Percentiles rank a stretch among this genome's conserved stretches.
These are phyloP conservation scores for Camillea tinctor DNA, from an alignment of 2,329 filamentous ascomycete species.

Conservation along the genomic window DNA sequence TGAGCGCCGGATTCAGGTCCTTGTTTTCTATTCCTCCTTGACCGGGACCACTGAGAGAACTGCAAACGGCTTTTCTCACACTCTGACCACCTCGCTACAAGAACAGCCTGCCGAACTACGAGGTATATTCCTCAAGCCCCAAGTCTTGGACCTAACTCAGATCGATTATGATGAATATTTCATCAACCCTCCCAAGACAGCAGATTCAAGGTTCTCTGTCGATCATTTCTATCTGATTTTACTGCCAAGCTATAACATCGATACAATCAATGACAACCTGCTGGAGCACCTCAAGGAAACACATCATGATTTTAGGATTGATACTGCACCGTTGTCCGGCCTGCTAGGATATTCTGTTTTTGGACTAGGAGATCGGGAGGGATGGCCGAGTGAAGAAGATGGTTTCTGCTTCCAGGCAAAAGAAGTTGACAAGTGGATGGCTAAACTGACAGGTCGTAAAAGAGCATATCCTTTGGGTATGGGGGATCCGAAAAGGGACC, in stretches of 20 bases:
- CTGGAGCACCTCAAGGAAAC: slow-evolving; percentile 86
- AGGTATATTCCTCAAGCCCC: slow-evolving; percentile 52
- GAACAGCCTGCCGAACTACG: slow-evolving; percentile 40
- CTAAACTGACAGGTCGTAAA: slow-evolving; percentile 84
- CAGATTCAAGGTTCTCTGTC: slow-evolving; percentile 42
- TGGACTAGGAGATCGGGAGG: slow-evolving; percentile 86
- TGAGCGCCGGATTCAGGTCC: slow-evolving; percentile 59
- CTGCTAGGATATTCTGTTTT: slow-evolving; percentile 90
- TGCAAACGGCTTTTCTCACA: slow-evolving; percentile 61
- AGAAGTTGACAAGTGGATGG: slow-evolving; percentile 93
- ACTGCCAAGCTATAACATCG: slow-evolving; percentile 91
- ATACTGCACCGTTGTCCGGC: slow-evolving; percentile 75
- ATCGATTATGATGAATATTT: slow-evolving; percentile 95
- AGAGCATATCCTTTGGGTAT: slow-evolving; percentile 86
- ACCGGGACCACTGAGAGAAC: slow-evolving; percentile 79
- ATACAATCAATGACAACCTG: slow-evolving; percentile 85
- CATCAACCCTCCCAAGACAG: slow-evolving; percentile 66
- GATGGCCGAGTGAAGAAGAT: slow-evolving; percentile 86
- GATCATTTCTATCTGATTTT: slow-evolving; percentile 81
- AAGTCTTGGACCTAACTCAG: slow-evolving; percentile 76
- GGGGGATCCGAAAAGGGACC: slow-evolving; percentile 80
- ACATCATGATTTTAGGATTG: slow-evolving; percentile 94
- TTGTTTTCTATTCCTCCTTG: slow-evolving; percentile 88
- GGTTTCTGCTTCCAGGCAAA: slow-evolving; percentile 93
- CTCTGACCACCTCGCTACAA: slow-evolving; percentile 52